Evolutionary conservation across 768 basidiomycete species (phyloP), one percentile per base, ranked within the genome.

Genomic region (Leccinum fibrillosum): DNA sequence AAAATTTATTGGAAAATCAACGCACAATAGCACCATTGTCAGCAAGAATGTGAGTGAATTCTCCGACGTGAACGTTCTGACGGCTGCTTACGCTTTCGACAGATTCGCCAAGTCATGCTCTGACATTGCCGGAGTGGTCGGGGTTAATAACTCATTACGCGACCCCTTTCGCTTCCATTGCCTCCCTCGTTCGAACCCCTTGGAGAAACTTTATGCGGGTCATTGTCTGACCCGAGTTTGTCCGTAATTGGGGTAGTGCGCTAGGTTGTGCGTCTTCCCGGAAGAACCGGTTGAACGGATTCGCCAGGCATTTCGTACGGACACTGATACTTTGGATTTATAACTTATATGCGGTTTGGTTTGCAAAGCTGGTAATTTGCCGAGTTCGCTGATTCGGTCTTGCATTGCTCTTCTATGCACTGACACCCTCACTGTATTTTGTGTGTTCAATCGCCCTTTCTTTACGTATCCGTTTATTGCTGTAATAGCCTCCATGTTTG

Each of bases 21-120:
- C 32, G 32, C 13, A 15, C 21, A 57, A 64, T 70, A 88, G 86
- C 71, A 77, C 85, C 55, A 82, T 88, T 62, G 82, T 88, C 65
- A 86, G 82, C 78, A 85, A 80, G 66, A 88, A 86, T 60, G 86
- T 88, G 75, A 77, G 86, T 86, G 25, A 34, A 32, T 48, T 48
- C 25, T 26, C 47, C 15, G 47, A 57, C 55, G 15, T 19, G 34
- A 23, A 23, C 13, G 26, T 15, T 28, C 0, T 19, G 28, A 34
- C 32, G 32, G 32, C 32, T 34, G 39, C 56, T 56, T 3, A 57
- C 30, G 32, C 47, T 48, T n/a, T 39, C 23, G 9, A 17, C 35
- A 83, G 82, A 82, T 83, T 62, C 80, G 81, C 54, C 74, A 77
- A 56, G 78, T 82, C 53, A 78, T 82, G 80, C 70, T 83, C 49